These are phyloP conservation scores for Nelumbo lutea DNA, from an alignment of 164 flowering plant species.

Conservation along the genomic window DNA sequence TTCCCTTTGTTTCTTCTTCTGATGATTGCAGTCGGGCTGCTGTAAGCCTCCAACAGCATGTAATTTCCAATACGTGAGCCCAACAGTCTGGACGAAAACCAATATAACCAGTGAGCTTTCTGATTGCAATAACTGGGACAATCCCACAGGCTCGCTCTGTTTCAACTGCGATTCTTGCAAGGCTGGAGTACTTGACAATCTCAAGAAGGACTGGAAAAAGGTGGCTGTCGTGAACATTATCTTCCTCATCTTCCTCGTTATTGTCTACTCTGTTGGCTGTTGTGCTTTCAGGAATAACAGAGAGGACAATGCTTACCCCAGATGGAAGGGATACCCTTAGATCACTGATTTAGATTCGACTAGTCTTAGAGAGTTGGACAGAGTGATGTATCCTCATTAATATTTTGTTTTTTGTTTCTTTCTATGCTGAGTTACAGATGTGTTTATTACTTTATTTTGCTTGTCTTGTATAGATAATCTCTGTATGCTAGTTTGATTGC, in stretches of 20 bases:
- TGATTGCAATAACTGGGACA: slow-evolving; percentile 39
- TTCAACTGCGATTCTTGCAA: slow-evolving; percentile 50
- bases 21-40: slow-evolving; percentile 52
- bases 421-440: no score
- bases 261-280: slow-evolving; percentile 49
- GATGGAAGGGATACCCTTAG: slow-evolving; percentile 22
- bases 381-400: background rate
- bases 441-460: no score
- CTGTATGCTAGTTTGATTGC: no score
- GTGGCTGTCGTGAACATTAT: slow-evolving; percentile 42
- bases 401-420: slow-evolving; percentile 18
- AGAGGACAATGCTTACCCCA: slow-evolving; percentile 28
- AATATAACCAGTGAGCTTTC: background rate
- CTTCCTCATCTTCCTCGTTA: slow-evolving; percentile 38
- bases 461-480: no score
- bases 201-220: slow-evolving; percentile 49
- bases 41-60: slow-evolving; percentile 58
- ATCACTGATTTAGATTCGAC: background rate
- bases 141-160: slow-evolving; percentile 29
- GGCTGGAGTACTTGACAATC: slow-evolving; percentile 46
- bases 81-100: slow-evolving; percentile 35
- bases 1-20: background rate
- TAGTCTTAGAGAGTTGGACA: background rate
- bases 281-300: slow-evolving; percentile 56
- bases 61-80: slow-evolving; percentile 28